Evolutionary conservation across 768 basidiomycete genomes (phyloP), one percentile per base, ranked within the genome.

Genomic region (Hygrocybe punicea): DNA sequence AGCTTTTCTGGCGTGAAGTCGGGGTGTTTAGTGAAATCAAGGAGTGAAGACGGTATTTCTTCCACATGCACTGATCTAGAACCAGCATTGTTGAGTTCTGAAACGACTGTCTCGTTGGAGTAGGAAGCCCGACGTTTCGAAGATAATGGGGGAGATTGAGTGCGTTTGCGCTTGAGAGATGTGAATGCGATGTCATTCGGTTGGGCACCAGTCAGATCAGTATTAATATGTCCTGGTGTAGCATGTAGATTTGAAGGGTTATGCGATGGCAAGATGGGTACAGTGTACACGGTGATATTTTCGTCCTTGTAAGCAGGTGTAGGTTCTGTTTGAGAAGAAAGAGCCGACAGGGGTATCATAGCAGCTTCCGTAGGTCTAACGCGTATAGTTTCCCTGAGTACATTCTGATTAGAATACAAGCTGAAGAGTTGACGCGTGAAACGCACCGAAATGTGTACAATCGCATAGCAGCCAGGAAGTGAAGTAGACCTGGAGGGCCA

Each of bases 401-500:
- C 29, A 4, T 29, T 4, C 4, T 29, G 4, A 29, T 29, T 8
- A 29, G 29, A 29, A 29, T 29, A 29, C 4, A 29, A 29, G 29
- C 29, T 29, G 29, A 29, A 29, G 8, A 4, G 4, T 29, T 29
- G 29, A 8, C 29, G 8, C 29, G 8, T 4, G 29, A 8, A n/a
- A 29, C 29, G 60, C 63, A 91, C 92, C 92, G 79, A 60, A 74
- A 83, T 0, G 83, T 78, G 62, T 85, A 90, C 34, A 77, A 71
- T 9, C 92, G 79, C 80, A 87, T 84, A 2, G 85, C 78, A 16
- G 90, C 87, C 36, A 93, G 63, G 56, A 78, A 78, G 67, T 93
- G 90, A 14, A 78, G 65, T n/a, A 88, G 68, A 33, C 90, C 91
- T 11, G 77, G 77, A 2, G 93, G 93, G 3, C 93, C 94, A 19